Percentiles rank a stretch among this genome's conserved stretches.
Conservation (phyloP, 805 yeast species). For the Cyberlindnera mycetangii region DNA sequence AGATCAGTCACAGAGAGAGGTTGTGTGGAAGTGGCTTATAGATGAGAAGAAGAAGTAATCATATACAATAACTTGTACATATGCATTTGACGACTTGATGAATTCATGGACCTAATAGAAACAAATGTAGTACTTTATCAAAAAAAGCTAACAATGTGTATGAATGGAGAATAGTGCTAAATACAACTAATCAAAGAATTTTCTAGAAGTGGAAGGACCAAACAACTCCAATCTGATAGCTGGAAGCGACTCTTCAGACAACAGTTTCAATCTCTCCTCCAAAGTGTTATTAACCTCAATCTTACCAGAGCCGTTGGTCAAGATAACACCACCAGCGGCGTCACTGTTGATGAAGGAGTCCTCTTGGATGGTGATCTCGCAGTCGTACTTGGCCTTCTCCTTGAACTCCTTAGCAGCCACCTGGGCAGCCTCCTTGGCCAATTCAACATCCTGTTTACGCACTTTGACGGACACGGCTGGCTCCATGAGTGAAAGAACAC, state of each 20-base stretch:
- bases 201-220: constrained; percentile 81
- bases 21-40: constrained; percentile 55
- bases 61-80: not conserved
- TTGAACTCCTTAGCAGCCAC: constrained; percentile 64
- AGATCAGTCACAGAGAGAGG: constrained; percentile 36
- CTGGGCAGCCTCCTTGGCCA: constrained; percentile 56
- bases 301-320: constrained; percentile 69
- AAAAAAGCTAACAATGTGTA: not conserved
- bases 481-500: constrained; percentile 71
- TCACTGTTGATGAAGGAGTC: constrained; percentile 55
- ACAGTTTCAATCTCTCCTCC: constrained; percentile 85
- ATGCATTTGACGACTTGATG: not conserved
- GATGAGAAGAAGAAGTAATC: constrained; percentile 39
- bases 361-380: constrained; percentile 56
- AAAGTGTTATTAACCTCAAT: constrained; percentile 90
- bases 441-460: constrained; percentile 58
- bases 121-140: too few species aligned
- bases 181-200: constrained; percentile 70
- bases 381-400: constrained; percentile 55
- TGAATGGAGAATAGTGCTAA: too few species aligned
- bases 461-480: constrained; percentile 59
- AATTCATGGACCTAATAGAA: too few species aligned
- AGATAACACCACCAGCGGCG: constrained; percentile 81
- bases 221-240: constrained; percentile 88
- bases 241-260: constrained; percentile 85